Conservation (phyloP, 495 filamentous ascomycete genomes). For the Ramalina intermedia region DNA sequence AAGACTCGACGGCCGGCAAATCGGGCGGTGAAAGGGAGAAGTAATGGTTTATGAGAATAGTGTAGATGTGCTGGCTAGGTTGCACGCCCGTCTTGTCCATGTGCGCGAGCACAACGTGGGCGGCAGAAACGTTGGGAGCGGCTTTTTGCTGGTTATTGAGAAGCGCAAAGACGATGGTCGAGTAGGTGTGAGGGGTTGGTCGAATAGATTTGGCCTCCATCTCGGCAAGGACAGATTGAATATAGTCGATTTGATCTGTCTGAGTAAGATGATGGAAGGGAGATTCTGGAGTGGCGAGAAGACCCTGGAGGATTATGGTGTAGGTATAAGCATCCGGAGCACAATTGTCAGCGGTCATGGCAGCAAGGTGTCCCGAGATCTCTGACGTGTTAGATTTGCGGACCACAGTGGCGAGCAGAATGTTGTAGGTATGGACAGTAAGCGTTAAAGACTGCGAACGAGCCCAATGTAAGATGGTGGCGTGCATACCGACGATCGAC, state of each 20-base stretch:
- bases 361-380: slow-evolving; percentile 27
- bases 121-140: slow-evolving; percentile 27
- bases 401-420: slow-evolving; percentile 41
- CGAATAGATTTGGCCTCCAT: slow-evolving; percentile 39
- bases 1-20: slow-evolving; percentile 36
- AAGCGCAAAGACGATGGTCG: slow-evolving; percentile 47
- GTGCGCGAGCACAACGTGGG: slow-evolving; percentile 44
- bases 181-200: slow-evolving; percentile 43
- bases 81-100: slow-evolving; percentile 37
- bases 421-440: slow-evolving; percentile 55
- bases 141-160: slow-evolving; percentile 22
- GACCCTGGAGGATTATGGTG: slow-evolving; percentile 37
- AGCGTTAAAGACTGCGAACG: slow-evolving; percentile 38
- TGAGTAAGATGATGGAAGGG: slow-evolving; percentile 7
- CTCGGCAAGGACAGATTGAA: slow-evolving; percentile 31
- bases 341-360: slow-evolving; percentile 33
- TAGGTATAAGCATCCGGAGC: slow-evolving; percentile 37
- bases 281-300: slow-evolving; percentile 23
- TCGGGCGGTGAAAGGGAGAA: slow-evolving; percentile 43
- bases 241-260: slow-evolving; percentile 21
- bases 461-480: slow-evolving; percentile 45
- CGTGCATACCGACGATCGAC: slow-evolving; percentile 10
- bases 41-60: slow-evolving; percentile 53
- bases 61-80: slow-evolving; percentile 48
- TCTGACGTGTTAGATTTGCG: slow-evolving; percentile 23